Evolutionary conservation across 1,139 yeast genomes (phyloP).

Genomic region (Kodamaea suecica): DNA sequence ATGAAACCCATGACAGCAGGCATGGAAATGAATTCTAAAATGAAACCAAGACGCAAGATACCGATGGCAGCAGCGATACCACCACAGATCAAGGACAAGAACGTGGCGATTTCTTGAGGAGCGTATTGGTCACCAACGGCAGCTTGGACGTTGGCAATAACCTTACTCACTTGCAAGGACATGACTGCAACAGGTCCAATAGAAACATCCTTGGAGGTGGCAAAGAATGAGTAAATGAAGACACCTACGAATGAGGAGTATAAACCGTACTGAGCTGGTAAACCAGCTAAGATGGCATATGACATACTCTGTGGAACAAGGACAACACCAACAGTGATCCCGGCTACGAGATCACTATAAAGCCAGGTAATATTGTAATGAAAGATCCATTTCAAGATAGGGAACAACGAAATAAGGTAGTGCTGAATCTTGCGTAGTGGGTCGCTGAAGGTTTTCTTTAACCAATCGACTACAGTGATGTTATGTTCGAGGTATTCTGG

Average conservation of each 20-base stretch:
- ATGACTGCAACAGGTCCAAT: conserved; percentile 98
- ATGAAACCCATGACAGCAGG: conserved; percentile 95
- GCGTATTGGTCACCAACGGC: conserved; percentile 39
- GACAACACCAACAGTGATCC: conserved; percentile 89
- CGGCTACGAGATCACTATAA: conserved; percentile 82
- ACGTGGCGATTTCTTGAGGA: conserved; percentile 74
- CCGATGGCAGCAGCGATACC: conserved; percentile 82
- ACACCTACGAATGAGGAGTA: conserved; percentile 94
- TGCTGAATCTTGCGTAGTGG: conserved; percentile 39
- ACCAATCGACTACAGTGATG: conserved; percentile 49
- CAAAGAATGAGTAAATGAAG: conserved; percentile 81
- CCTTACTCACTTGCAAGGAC: conserved; percentile 84
- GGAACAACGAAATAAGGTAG: conserved; percentile 68
- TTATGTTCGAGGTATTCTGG: conserved; percentile 42
- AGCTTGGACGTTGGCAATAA: conserved; percentile 58
- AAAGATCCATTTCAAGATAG: conserved; percentile 76
- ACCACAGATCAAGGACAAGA: conserved; percentile 79
- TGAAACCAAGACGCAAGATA: conserved; percentile 76
- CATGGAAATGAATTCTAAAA: conserved; percentile 82
- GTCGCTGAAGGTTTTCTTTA: conserved; percentile 28
- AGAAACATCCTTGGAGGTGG: conserved; percentile 92
- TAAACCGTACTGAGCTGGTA: conserved; percentile 80
- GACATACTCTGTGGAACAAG: conserved; percentile 96
- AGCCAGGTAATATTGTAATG: conserved; percentile 82
- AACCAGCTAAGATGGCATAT: conserved; percentile 82